These are phyloP conservation scores for Sisymbrium irio DNA, from an alignment of 345 rosid species.

Conservation along the genomic window DNA sequence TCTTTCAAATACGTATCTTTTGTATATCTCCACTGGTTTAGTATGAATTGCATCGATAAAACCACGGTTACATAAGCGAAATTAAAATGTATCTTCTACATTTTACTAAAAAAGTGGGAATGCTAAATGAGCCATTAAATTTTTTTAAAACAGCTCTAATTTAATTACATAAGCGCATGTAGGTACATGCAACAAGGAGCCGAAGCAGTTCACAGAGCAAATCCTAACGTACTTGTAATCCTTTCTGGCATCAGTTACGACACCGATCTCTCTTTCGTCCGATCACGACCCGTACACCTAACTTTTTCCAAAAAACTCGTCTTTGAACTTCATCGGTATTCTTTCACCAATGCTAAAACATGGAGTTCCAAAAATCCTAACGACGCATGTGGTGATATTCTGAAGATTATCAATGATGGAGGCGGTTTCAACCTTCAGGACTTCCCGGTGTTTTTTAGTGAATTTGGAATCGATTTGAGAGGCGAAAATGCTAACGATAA, in stretches of 20 bases:
- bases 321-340: slow-evolving; percentile 75
- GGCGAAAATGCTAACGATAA: slow-evolving; percentile 63
- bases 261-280: slow-evolving; percentile 59
- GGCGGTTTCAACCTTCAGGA: slow-evolving; percentile 54
- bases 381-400: slow-evolving; percentile 64
- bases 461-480: slow-evolving; percentile 69
- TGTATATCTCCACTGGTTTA: neutral
- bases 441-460: slow-evolving; percentile 61
- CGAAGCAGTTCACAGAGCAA: slow-evolving; percentile 77
- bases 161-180: neutral
- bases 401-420: slow-evolving; percentile 37
- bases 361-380: slow-evolving; percentile 71
- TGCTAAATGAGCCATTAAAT: neutral
- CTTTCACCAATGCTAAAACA: slow-evolving; percentile 55
- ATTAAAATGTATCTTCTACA: too few relatives aligned
- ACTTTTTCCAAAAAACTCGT: slow-evolving; percentile 60
- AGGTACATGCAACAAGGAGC: slow-evolving; percentile 87
- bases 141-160: too few relatives aligned
- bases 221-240: slow-evolving; percentile 71
- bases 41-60: too few relatives aligned
- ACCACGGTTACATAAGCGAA: too few relatives aligned
- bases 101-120: neutral
- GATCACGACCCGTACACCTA: slow-evolving; percentile 44
- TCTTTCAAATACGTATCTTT: neutral
- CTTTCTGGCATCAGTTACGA: slow-evolving; percentile 74